These are phyloP conservation scores for Takakia lepidozioides DNA, from an alignment of 225 moss, liverwort and hornwort genomes.

Conservation along the genomic window DNA sequence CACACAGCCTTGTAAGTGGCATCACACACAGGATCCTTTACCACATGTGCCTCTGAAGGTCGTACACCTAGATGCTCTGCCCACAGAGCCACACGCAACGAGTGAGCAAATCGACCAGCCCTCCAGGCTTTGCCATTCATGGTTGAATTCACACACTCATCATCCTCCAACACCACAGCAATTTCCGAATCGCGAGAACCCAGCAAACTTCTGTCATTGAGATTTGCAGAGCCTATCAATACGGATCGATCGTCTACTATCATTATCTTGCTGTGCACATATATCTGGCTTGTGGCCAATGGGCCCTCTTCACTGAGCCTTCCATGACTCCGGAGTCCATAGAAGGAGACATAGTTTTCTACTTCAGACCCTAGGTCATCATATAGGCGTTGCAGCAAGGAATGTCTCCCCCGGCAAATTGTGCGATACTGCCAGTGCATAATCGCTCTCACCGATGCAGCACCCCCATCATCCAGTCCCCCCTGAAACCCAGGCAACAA, in stretches of 20 bases:
- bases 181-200: slow-evolving; percentile 58
- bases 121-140: slow-evolving; percentile 63
- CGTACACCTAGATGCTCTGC: slow-evolving; percentile 49
- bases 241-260: slow-evolving; percentile 53
- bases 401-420: slow-evolving; percentile 39
- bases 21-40: slow-evolving; percentile 46
- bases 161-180: slow-evolving; percentile 48
- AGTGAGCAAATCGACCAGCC: slow-evolving; percentile 53
- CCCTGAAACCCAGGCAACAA: slow-evolving; percentile 55
- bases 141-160: slow-evolving; percentile 36
- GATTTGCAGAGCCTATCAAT: slow-evolving; percentile 54
- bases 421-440: slow-evolving; percentile 69
- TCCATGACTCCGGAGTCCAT: slow-evolving; percentile 50
- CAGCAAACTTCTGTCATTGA: slow-evolving; percentile 48
- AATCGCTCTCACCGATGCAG: slow-evolving; percentile 53
- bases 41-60: slow-evolving; percentile 20
- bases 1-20: slow-evolving; percentile 47
- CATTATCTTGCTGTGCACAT: slow-evolving; percentile 62
- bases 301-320: slow-evolving; percentile 46
- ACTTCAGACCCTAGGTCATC: slow-evolving; percentile 26
- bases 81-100: slow-evolving; percentile 44
- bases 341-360: slow-evolving; percentile 38
- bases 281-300: slow-evolving; percentile 51
- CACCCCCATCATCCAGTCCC: slow-evolving; percentile 50
- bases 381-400: slow-evolving; percentile 37